Base-by-base conservation (phyloP, 2,329 filamentous ascomycete species). In the Fusarium mangiferae region DNA sequence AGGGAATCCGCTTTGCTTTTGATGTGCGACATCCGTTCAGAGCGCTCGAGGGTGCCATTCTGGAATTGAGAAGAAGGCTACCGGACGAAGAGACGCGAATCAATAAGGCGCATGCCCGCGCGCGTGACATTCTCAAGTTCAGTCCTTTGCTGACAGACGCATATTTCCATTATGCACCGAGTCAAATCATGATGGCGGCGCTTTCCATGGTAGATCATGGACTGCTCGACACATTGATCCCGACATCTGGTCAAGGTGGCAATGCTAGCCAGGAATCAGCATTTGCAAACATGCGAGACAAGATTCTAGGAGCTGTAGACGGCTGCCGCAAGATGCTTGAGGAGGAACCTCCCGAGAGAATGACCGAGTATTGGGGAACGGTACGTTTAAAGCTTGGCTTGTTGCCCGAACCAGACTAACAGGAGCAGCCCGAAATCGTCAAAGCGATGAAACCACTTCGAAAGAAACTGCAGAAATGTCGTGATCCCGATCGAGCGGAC, bases 141-240 rank as follows among this genome's bases (percentile, higher is more conserved):
- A 93, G 94, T 65, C 93, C 95, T 0, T 85, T 97, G 57, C 88
- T 98, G 70, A 98, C 96, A 33, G 96, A 99, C 78, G 95, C 90
- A n/a, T 98, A 98, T 84, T 98, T 98, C 83, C 92, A 98, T 82
- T 98, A 94, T 84, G 96, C 96, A 0, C 96, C 96, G 0, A 93
- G 94, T 30, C 96, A 99, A 82, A 97, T 98, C 80, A 95, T 95
- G 91, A 88, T 98, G 68, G 92, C 94, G 0, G 91, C 95, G 0
- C 84, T 98, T 35, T 87, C 92, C 20, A 88, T 97, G 58, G 93
- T 92, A 0, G 96, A 98, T 80, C 83, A 86, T 45, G 89, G 87
- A 1, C 83, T 96, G 38, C 79, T 87, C 6, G 86, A 89, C 68
- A 81, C 82, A 7, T 73, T 90, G 49, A 78, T 90, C 18, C 82